Conservation (phyloP, 2,329 filamentous ascomycete genomes). For the Colletotrichum simmondsii region DNA sequence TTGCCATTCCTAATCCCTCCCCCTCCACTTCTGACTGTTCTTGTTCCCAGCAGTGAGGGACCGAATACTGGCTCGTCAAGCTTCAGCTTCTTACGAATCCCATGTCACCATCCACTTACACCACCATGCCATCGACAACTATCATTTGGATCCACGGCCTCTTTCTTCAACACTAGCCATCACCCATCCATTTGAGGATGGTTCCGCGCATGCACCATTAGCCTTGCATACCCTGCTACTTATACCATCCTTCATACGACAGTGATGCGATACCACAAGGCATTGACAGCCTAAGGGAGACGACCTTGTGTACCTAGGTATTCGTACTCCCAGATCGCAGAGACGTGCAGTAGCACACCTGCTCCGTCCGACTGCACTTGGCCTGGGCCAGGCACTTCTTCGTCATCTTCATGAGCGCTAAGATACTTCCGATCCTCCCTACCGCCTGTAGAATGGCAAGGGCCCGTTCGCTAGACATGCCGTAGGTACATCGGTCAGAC, state of each 20-base stretch:
- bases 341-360: conserved; percentile 12
- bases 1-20: neutral
- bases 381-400: conserved; percentile 22
- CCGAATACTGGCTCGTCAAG: neutral
- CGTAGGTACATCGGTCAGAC: conserved; percentile 3
- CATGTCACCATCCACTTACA: conserved; percentile 9
- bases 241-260: conserved; percentile 16
- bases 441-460: conserved; percentile 4
- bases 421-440: conserved; percentile 5
- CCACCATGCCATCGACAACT: conserved; percentile 1
- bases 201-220: neutral
- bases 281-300: conserved; percentile 16
- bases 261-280: conserved; percentile 16
- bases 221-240: neutral
- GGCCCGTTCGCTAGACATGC: conserved; percentile 4
- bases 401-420: conserved; percentile 22
- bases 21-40: neutral
- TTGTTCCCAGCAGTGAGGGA: neutral
- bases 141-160: neutral
- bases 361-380: conserved; percentile 9
- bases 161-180: neutral
- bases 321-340: neutral
- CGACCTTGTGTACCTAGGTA: conserved; percentile 4
- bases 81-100: neutral
- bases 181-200: neutral